Evolutionary conservation across 2,329 filamentous ascomycete species (phyloP).

Genomic region (Aspergillus japonicus): DNA sequence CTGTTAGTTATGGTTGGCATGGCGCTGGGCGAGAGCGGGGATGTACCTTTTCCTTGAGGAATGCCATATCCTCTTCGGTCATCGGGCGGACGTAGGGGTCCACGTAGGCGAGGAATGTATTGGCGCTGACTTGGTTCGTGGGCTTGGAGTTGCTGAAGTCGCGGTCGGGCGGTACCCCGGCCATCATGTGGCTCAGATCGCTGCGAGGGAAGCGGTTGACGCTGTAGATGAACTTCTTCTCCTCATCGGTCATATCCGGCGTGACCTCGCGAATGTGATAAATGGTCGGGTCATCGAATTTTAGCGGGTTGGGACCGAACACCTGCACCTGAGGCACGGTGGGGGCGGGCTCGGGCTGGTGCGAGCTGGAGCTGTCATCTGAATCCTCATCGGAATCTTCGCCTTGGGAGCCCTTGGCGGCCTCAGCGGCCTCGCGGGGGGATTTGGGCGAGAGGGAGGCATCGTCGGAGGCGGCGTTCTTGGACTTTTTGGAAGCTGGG

Average conservation of each 20-base stretch:
- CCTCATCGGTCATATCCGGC: slow-evolving; percentile 76
- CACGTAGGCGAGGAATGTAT: slow-evolving; percentile 86
- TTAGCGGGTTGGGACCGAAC: slow-evolving; percentile 88
- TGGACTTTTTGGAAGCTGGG: slow-evolving; percentile 40
- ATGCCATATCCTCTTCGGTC: slow-evolving; percentile 90
- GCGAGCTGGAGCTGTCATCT: slow-evolving; percentile 55
- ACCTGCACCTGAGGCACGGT: slow-evolving; percentile 72
- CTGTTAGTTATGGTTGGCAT: slow-evolving; percentile 12
- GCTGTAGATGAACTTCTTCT: slow-evolving; percentile 82
- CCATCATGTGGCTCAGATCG: slow-evolving; percentile 80
- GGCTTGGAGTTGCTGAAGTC: slow-evolving; percentile 96
- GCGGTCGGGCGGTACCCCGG: slow-evolving; percentile 85
- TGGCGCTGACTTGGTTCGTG: slow-evolving; percentile 88
- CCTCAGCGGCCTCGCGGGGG: slow-evolving; percentile 41
- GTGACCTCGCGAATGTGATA: slow-evolving; percentile 83
- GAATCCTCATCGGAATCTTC: slow-evolving; percentile 62
- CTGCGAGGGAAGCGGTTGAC: slow-evolving; percentile 79
- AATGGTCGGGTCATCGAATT: slow-evolving; percentile 85
- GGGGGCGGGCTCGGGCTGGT: slow-evolving; percentile 61
- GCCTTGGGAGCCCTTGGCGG: slow-evolving; percentile 59
- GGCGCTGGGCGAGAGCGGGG: not conserved
- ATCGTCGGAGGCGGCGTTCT: slow-evolving; percentile 37
- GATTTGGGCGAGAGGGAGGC: slow-evolving; percentile 44
- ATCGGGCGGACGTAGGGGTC: slow-evolving; percentile 89
- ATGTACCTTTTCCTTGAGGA: slow-evolving; percentile 73